Base-by-base conservation (phyloP, 768 basidiomycete genomes). In the Phanerochaete sordida region DNA sequence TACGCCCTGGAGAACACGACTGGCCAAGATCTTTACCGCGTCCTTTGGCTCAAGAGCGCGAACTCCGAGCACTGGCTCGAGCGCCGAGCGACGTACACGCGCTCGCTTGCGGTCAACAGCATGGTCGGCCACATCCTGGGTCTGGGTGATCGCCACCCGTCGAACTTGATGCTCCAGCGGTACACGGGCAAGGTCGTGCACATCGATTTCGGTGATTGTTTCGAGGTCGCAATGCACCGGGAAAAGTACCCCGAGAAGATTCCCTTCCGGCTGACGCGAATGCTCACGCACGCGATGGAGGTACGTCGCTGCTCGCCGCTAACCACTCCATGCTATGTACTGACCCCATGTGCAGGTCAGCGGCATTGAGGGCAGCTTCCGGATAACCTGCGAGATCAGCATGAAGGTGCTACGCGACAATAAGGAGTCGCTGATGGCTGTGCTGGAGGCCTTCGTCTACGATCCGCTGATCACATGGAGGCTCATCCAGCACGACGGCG, bases 271-370 rank as follows among this genome's bases (percentile, higher is more conserved):
- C 80, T 99, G 63, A 99, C 97, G 11, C 82, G 97, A 65, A 99
- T 99, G 97, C 82, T 99, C 55, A 96, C 94, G 12, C 93, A 97
- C 71, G 97, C 97, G 13, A 99, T 99, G 97, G 97, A 99, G 84
- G 95, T 93, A 65, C 65, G 82, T 68, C 13, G 8, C 50, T n/a
- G 5, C 44, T 19, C 11, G n/a, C 65, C 6, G 27, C 50, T 35
- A 0, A 21, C 15, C 9, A 16, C 24, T 2, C 16, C 23, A 46
- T n/a, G 46, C 39, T 60, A n/a, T 26, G 56, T 16, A 46, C 44
- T 57, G 24, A 43, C n/a, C n/a, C n/a, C n/a, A n/a, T 8, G 46
- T 31, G 55, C 58, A 95, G 93, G 94, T 96, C 66, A 96, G 95
- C 74, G 96, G 97, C 24, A 97, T 99, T 62, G 93, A 98, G 69